These are phyloP conservation scores for Metschnikowia matae DNA, from an alignment of 805 yeast genomes.

Conservation along the genomic window DNA sequence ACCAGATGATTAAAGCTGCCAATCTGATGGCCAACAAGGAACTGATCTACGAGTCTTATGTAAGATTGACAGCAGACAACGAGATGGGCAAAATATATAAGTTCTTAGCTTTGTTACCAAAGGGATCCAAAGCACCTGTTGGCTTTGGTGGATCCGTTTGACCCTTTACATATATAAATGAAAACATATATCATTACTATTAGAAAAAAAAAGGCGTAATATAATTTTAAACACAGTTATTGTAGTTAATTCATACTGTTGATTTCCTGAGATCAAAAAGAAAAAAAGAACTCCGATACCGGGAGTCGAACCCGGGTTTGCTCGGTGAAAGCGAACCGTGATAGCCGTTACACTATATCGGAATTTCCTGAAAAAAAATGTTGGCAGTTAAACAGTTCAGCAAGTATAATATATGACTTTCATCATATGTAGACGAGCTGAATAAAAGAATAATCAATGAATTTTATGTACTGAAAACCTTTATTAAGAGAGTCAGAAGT, in stretches of 20 bases:
- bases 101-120: slow-evolving; percentile 59
- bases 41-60: slow-evolving; percentile 52
- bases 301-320: slow-evolving; percentile 85
- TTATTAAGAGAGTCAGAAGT: too few species aligned
- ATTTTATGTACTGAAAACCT: too few species aligned
- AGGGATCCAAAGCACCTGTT: slow-evolving; percentile 40
- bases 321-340: slow-evolving; percentile 84
- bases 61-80: slow-evolving; percentile 58
- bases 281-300: slow-evolving; percentile 55
- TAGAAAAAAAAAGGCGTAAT: not conserved
- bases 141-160: slow-evolving; percentile 44
- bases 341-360: slow-evolving; percentile 81
- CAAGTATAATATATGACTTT: not conserved
- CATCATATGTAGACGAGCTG: too few species aligned
- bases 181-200: too few species aligned
- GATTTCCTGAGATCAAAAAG: not conserved
- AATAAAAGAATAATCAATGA: too few species aligned
- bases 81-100: slow-evolving; percentile 79
- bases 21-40: slow-evolving; percentile 44
- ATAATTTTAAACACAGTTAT: not conserved
- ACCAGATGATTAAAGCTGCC: slow-evolving; percentile 46
- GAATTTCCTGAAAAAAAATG: slow-evolving; percentile 23
- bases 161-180: not conserved
- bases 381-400: too few species aligned
- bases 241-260: not conserved